Evolutionary conservation across 176 grass and related monocot species (phyloP).

Genomic region (Eragrostis nindensis): DNA sequence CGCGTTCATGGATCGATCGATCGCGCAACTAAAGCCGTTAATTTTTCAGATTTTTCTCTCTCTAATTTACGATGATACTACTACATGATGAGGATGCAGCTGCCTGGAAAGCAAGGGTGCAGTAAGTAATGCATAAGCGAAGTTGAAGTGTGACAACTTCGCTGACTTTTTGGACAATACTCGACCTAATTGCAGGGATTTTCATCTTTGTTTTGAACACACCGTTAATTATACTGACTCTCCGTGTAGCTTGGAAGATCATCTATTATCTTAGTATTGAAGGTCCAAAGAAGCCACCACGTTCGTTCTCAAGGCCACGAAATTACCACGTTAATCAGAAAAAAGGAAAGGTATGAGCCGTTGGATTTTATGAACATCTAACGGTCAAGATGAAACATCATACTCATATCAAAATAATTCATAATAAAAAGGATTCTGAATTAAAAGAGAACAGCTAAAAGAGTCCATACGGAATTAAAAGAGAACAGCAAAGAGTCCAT

Average conservation of each 20-base stretch:
- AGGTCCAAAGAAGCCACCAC: no score
- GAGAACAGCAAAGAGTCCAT: no score
- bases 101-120: conserved; percentile 15
- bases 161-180: neutral
- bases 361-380: no score
- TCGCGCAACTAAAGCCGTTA: neutral
- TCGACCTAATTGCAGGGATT: neutral
- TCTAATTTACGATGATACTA: neutral
- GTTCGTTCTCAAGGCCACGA: no score
- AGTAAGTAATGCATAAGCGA: conserved; percentile 15
- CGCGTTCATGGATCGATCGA: conserved; percentile 1
- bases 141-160: neutral
- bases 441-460: no score
- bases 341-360: no score
- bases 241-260: neutral
- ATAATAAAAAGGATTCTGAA: no score
- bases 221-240: neutral
- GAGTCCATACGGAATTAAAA: no score
- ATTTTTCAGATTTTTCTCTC: neutral
- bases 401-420: no score
- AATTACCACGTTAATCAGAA: no score
- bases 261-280: no score
- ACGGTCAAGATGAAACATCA: no score
- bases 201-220: neutral
- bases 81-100: neutral